Evolutionary conservation across 1,284 basidiomycete genomes (phyloP).

Genomic region (Cystobasidiaceae sp.): DNA sequence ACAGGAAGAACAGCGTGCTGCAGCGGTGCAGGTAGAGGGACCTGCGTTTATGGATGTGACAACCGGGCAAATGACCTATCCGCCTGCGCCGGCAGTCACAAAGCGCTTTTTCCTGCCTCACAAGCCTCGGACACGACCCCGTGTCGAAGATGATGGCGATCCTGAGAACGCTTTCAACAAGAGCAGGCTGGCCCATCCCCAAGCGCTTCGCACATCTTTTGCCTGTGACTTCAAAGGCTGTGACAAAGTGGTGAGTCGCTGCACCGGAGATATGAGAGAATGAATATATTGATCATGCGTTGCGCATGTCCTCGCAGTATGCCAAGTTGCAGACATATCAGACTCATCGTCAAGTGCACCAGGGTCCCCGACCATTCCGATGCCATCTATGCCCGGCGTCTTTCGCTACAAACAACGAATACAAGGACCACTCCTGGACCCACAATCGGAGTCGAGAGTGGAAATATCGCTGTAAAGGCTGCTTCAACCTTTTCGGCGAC

Average conservation of each 20-base stretch:
- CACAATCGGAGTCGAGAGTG: slow-evolving; percentile 18
- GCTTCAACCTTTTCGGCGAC: slow-evolving; percentile 25
- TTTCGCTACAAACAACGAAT: slow-evolving; percentile 13
- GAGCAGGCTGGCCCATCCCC: slow-evolving; percentile 12
- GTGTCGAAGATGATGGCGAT: slow-evolving; percentile 23
- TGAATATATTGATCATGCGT: background rate
- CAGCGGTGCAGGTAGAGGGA: background rate
- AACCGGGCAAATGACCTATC: too few species aligned
- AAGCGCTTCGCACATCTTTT: slow-evolving; percentile 12
- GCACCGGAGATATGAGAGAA: too few species aligned
- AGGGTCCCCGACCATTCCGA: slow-evolving; percentile 2
- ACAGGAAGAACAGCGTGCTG: background rate
- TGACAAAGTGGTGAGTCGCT: slow-evolving; percentile 25
- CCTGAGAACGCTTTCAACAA: slow-evolving; percentile 20
- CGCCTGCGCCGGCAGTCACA: background rate
- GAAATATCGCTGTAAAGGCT: slow-evolving; percentile 28
- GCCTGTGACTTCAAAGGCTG: slow-evolving; percentile 17
- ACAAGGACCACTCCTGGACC: slow-evolving; percentile 10
- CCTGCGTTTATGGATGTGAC: too few species aligned
- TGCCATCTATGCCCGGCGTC: slow-evolving; percentile 10
- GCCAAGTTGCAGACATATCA: background rate
- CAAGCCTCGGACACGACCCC: slow-evolving; percentile 15
- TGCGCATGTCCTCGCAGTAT: background rate
- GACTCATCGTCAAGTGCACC: slow-evolving; percentile 4
- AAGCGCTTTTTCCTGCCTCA: slow-evolving; percentile 11